A percentile compares a stretch with the other conserved stretches of the same genome.
Conservation (phyloP, 768 basidiomycete species). For the Boletus tylopilopsis region DNA sequence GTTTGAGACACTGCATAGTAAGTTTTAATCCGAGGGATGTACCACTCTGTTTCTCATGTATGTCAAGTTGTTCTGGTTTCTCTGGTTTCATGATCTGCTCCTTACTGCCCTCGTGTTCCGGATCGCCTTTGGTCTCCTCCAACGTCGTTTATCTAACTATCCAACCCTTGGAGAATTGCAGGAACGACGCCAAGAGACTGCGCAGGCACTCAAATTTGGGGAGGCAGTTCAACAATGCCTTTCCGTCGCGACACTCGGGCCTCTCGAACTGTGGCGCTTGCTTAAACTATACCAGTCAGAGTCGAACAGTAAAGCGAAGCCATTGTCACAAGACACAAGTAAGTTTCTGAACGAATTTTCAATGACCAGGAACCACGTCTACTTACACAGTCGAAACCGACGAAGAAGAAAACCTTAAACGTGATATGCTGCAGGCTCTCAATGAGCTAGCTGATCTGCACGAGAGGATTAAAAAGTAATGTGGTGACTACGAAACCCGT, state of each 20-base stretch:
- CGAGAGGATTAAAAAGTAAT: conserved; percentile 63
- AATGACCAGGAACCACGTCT: background rate
- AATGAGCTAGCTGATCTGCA: conserved; percentile 56
- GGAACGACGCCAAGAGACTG: conserved; percentile 46
- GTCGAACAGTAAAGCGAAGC: conserved; percentile 33
- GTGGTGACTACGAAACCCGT: background rate
- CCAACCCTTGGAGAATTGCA: conserved; percentile 53
- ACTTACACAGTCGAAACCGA: conserved; percentile 6
- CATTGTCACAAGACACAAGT: conserved; percentile 9
- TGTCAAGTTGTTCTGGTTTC: conserved; percentile 53
- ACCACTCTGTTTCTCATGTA: conserved; percentile 1
- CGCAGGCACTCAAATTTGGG: conserved; percentile 50
- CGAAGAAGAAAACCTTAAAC: conserved; percentile 41
- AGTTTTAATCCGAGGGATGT: conserved; percentile 21
- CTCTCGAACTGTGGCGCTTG: conserved; percentile 53
- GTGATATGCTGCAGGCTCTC: conserved; percentile 37
- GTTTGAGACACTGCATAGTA: conserved; percentile 50
- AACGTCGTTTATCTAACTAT: conserved; percentile 48
- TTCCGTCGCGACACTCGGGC: conserved; percentile 42
- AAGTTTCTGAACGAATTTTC: background rate
- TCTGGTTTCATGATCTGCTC: conserved; percentile 60
- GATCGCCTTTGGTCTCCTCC: conserved; percentile 46
- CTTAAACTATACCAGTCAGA: conserved; percentile 41
- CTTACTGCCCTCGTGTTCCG: conserved; percentile 48
- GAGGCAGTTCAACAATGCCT: conserved; percentile 45